These are phyloP conservation scores for Saturnispora sekii DNA, from an alignment of 805 yeast genomes.

Conservation along the genomic window DNA sequence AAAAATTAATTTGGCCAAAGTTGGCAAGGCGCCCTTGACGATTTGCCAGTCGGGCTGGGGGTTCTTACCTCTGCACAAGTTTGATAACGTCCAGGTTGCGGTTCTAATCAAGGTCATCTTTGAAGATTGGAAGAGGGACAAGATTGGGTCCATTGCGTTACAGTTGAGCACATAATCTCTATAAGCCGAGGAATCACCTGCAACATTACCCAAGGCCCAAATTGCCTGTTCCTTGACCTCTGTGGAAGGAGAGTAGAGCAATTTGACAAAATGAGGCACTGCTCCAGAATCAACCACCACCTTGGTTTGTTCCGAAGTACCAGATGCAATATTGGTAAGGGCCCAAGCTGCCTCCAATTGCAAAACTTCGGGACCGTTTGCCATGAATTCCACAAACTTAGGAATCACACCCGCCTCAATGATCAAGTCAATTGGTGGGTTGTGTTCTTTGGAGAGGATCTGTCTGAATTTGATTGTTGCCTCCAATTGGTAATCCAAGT, in stretches of 20 bases:
- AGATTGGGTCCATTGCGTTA: conserved; percentile 83
- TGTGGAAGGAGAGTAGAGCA: conserved; percentile 68
- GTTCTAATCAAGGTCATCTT: conserved; percentile 89
- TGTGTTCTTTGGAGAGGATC: conserved; percentile 83
- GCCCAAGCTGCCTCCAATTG: conserved; percentile 99
- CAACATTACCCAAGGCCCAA: conserved; percentile 98
- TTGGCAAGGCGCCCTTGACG: conserved; percentile 82
- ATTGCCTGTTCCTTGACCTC: conserved; percentile 98
- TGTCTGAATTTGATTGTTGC: conserved; percentile 94
- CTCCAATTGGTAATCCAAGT: conserved; percentile 69
- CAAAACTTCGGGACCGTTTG: conserved; percentile 69
- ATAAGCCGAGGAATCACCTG: conserved; percentile 88
- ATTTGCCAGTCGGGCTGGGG: conserved; percentile 95
- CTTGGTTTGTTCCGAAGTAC: conserved; percentile 79
- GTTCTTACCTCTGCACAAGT: conserved; percentile 90
- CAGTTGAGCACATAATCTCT: conserved; percentile 82
- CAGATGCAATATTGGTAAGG: conserved; percentile 95
- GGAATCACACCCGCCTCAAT: conserved; percentile 93
- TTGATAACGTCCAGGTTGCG: conserved; percentile 96
- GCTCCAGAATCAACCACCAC: conserved; percentile 91
- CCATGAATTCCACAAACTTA: conserved; percentile 78
- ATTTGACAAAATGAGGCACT: conserved; percentile 79
- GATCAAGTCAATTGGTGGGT: conserved; percentile 92
- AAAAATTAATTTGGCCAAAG: conserved; percentile 82
- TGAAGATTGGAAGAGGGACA: conserved; percentile 66